Evolutionary conservation across 1,284 basidiomycete genomes (phyloP), one percentile per base, ranked within the genome.

Genomic region (Cronartium ribicola): DNA sequence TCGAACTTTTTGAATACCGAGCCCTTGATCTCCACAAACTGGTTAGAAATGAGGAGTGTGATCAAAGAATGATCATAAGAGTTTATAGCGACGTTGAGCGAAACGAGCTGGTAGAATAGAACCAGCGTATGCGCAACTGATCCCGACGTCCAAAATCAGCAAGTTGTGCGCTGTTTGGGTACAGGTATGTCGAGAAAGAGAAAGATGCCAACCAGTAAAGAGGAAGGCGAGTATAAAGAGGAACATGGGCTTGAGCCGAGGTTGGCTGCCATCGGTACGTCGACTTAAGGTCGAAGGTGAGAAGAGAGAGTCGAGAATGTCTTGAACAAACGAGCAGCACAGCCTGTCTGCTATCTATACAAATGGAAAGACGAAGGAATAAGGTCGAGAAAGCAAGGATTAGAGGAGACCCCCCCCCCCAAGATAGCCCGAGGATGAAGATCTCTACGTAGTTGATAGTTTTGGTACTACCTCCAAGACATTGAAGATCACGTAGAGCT

Each of bases 1-100:
- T 98, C 96, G 79, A 99, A 98, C 81, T 92, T 98, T 83, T 98
- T 99, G 87, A 99, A 99, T 0, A 99, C 96, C 78, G 84, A 94
- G 48, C 95, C 94, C 83, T 99, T 99, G 83, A 98, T 98, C 83
- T 99, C 96, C 63, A 98, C 95, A 80, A 99, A 98, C 81, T 99
- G 96, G 81, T 98, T 99, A 60, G 93, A 97, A 59, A 98, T 88
- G 5, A 99, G 85, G 0, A 99, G 86, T 0, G 95, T 97, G 43
- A 98, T 85, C 13, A 99, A 87, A 0, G 94, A 90, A 80, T 98
- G 92, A 82, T 98, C 95, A 82, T 96, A 99, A 17, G 94, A 95
- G 82, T 98, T 98, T 81, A 99, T 92, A 4, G 96, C 95, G 37
- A 98, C 95, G 78, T 98, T 98, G 75, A 98, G 85, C 0, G 94